Evolutionary conservation across 768 basidiomycete species (phyloP).

Genomic region (Boletus reticulatus): DNA sequence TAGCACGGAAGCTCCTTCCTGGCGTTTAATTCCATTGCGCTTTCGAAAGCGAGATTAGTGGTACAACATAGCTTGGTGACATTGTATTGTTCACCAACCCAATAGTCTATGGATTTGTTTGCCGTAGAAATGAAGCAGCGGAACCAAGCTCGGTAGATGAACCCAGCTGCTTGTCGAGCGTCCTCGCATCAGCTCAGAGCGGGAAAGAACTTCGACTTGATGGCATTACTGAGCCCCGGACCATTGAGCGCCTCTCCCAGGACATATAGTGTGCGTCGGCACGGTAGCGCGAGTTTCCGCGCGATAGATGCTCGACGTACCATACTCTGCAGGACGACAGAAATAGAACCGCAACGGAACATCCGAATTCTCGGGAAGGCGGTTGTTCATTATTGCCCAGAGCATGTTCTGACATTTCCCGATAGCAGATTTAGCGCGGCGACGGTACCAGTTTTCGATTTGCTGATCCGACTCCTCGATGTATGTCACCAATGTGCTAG

Average conservation of each 20-base stretch:
- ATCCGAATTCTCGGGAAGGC: background rate
- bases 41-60: too few relatives aligned
- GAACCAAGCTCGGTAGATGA: background rate
- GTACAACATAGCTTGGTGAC: background rate
- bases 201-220: background rate
- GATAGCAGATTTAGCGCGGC: background rate
- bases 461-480: background rate
- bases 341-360: background rate
- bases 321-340: background rate
- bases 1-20: too few relatives aligned
- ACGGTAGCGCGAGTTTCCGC: rapidly evolving
- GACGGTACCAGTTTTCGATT: background rate
- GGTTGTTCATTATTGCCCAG: too few relatives aligned
- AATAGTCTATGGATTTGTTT: background rate
- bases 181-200: background rate
- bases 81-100: background rate
- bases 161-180: background rate
- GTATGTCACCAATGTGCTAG: background rate
- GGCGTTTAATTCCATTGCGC: too few relatives aligned
- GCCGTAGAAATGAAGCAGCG: background rate
- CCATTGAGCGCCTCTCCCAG: background rate
- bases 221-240: rapidly evolving
- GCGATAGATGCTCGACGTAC: too few relatives aligned
- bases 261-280: background rate
- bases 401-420: background rate